phyloP scores from a whole-genome alignment of 345 rosid species.

The Lepidium africanum region DNA sequence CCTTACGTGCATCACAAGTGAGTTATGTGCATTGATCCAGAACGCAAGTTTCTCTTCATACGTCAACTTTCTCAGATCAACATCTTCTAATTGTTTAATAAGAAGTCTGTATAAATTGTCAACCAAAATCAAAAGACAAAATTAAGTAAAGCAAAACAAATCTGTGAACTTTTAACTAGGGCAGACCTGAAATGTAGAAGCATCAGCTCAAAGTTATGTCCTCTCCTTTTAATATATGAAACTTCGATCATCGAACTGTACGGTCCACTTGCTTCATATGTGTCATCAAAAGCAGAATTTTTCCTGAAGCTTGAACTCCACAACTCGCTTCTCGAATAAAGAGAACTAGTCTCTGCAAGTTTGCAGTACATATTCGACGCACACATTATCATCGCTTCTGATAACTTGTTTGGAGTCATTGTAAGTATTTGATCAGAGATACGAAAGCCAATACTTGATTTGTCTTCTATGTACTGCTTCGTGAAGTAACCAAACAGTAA shows the following conservation, averaged over 20 bases:
- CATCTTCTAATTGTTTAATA: slow-evolving; percentile 53
- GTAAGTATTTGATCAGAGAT: slow-evolving; percentile 64
- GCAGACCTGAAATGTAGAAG: not conserved
- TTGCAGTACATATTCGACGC: slow-evolving; percentile 73
- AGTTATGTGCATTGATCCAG: slow-evolving; percentile 89
- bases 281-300: not conserved
- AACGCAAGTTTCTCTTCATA: slow-evolving; percentile 87
- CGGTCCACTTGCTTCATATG: not conserved
- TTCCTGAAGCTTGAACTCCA: slow-evolving; percentile 88
- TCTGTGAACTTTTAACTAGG: no score
- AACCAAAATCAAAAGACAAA: slow-evolving; percentile 41
- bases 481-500: not conserved
- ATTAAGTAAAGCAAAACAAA: not conserved
- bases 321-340: slow-evolving; percentile 54
- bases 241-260: not conserved
- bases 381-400: slow-evolving; percentile 92
- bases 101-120: slow-evolving; percentile 43
- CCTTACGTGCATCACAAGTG: slow-evolving; percentile 50
- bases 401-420: slow-evolving; percentile 75
- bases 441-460: slow-evolving; percentile 55
- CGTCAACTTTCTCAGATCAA: slow-evolving; percentile 53
- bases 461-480: slow-evolving; percentile 53
- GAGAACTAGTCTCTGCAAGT: slow-evolving; percentile 58
- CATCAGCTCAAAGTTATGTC: not conserved
- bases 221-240: not conserved